These are phyloP conservation scores for Ophiostoma australiae DNA, from an alignment of 2,329 filamentous ascomycete species.

Conservation along the genomic window DNA sequence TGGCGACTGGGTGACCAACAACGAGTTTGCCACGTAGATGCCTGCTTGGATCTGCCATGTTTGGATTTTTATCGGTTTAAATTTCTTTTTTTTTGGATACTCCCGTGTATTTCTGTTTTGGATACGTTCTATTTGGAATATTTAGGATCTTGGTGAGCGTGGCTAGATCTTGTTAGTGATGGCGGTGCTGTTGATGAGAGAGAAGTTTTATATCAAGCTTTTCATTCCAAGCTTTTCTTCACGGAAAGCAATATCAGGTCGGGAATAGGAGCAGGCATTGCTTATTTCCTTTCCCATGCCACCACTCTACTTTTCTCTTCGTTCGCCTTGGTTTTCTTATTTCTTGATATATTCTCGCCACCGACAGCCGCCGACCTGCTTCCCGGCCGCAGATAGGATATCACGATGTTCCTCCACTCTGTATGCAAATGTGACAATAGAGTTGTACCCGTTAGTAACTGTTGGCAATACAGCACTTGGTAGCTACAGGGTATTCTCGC, in stretches of 20 bases:
- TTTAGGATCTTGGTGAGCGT: neutral
- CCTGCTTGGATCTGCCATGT: neutral
- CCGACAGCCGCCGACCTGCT: neutral
- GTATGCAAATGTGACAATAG: too few species aligned
- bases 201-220: neutral
- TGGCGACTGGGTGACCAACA: constrained; percentile 30
- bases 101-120: neutral
- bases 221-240: neutral
- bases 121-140: neutral
- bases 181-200: too few species aligned
- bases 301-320: neutral
- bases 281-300: neutral
- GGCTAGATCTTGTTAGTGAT: too few species aligned
- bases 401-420: too few species aligned
- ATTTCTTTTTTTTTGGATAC: neutral
- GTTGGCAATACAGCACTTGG: neutral
- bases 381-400: too few species aligned
- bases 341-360: neutral
- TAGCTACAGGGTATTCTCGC: neutral
- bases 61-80: neutral
- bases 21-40: constrained; percentile 15
- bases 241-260: neutral
- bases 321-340: neutral
- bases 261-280: neutral
- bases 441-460: too few species aligned